phyloP scores from a whole-genome alignment of 2,329 filamentous ascomycete genomes.

The Penicillium polonicum region DNA sequence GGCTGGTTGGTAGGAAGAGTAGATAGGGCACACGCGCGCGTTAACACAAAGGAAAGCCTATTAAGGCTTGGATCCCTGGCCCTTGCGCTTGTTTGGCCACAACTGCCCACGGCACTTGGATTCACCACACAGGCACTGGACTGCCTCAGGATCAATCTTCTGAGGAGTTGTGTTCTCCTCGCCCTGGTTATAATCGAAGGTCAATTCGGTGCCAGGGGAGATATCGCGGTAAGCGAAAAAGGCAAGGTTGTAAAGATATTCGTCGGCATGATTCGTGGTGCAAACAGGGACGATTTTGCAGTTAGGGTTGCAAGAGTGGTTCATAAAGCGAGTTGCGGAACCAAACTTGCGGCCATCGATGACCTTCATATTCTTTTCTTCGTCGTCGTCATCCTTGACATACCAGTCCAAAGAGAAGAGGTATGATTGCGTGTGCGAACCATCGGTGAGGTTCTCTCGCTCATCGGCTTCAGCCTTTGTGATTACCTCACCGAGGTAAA shows the following conservation, averaged over 20 bases:
- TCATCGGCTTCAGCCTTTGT: constrained; percentile 37
- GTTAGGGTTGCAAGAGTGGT: constrained; percentile 51
- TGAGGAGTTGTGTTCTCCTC: constrained; percentile 20
- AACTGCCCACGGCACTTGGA: constrained; percentile 45
- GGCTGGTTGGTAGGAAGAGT: not conserved
- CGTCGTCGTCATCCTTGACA: constrained; percentile 22
- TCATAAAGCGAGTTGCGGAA: constrained; percentile 47
- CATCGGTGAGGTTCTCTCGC: constrained; percentile 36
- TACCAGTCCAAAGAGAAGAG: constrained; percentile 46
- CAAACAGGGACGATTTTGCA: constrained; percentile 47
- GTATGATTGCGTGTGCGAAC: constrained; percentile 35
- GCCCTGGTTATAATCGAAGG: constrained; percentile 48
- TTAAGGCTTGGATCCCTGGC: constrained; percentile 18
- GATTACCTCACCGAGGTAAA: constrained; percentile 48
- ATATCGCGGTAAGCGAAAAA: constrained; percentile 49
- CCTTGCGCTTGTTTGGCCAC: constrained; percentile 43
- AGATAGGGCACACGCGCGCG: not conserved
- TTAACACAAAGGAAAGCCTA: not conserved
- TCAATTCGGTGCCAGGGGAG: constrained; percentile 43
- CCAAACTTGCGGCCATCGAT: constrained; percentile 47
- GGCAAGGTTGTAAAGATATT: constrained; percentile 46
- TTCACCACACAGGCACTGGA: constrained; percentile 47
- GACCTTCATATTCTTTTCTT: constrained; percentile 34
- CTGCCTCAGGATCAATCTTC: constrained; percentile 38
- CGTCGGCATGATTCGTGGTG: constrained; percentile 39